A percentile compares a stretch with the other conserved stretches of the same genome.
phyloP scores from a whole-genome alignment of 2,329 filamentous ascomycete genomes.

The Ceratocystiopsis sp. region DNA sequence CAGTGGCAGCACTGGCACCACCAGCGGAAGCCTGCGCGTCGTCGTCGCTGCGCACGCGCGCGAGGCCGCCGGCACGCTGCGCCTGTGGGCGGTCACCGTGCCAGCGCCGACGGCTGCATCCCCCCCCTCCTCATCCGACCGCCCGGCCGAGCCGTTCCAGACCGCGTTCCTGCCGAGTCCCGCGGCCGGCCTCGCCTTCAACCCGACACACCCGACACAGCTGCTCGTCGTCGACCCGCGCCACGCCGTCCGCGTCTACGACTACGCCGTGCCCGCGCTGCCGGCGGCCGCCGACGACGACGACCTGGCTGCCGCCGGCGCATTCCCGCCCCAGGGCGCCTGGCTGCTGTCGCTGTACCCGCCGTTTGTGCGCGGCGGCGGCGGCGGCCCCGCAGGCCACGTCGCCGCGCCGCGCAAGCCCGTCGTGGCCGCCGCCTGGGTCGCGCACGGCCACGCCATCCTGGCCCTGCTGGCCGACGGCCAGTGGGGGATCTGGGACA shows the following conservation, averaged over 20 bases:
- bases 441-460: constrained; percentile 41
- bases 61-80: constrained; percentile 40
- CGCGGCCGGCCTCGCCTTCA: constrained; percentile 40
- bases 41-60: constrained; percentile 44
- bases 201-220: constrained; percentile 39
- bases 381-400: constrained; percentile 11
- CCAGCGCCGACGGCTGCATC: constrained; percentile 16
- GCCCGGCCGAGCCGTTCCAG: constrained; percentile 35
- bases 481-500: constrained; percentile 52
- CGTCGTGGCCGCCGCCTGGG: constrained; percentile 46
- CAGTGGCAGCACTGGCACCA: constrained; percentile 11
- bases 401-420: constrained; percentile 30
- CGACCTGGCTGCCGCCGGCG: constrained; percentile 33
- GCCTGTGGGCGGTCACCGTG: constrained; percentile 40
- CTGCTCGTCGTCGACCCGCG: constrained; percentile 37
- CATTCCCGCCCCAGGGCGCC: constrained; percentile 40
- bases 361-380: constrained; percentile 31
- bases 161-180: constrained; percentile 39
- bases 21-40: too few relatives aligned
- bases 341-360: constrained; percentile 48
- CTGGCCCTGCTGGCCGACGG: constrained; percentile 43
- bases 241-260: constrained; percentile 43
- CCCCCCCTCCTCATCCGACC: constrained; percentile 2
- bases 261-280: constrained; percentile 37
- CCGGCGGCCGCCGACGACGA: too few relatives aligned